phyloP scores from a whole-genome alignment of 345 rosid genomes.

The Populus tremula region DNA sequence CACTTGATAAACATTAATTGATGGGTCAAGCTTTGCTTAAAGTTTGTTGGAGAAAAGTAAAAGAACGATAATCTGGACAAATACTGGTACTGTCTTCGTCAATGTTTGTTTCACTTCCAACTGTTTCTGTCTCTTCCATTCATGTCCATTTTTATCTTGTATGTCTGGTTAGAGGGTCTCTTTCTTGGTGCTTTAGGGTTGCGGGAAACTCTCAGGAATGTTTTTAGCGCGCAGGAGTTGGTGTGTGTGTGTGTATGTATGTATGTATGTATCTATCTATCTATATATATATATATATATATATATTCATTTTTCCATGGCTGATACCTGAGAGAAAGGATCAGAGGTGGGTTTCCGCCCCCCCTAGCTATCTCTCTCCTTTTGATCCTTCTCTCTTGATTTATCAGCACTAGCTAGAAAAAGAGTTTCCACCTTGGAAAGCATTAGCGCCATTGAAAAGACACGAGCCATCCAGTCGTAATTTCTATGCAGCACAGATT shows the following conservation, averaged over 20 bases:
- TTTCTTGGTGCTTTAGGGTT: conserved; percentile 8
- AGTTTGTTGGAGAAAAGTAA: conserved; percentile 8
- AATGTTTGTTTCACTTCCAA: conserved; percentile 25
- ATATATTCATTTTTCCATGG: background rate
- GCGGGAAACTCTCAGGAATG: conserved; percentile 12
- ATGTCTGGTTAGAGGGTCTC: conserved; percentile 38
- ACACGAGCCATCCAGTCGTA: background rate
- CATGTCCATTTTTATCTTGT: conserved; percentile 24
- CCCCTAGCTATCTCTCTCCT: background rate
- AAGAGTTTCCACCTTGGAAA: background rate
- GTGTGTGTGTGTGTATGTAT: too few relatives aligned
- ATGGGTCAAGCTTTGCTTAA: conserved; percentile 1
- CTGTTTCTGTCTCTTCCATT: conserved; percentile 27
- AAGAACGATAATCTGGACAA: background rate
- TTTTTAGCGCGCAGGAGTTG: background rate
- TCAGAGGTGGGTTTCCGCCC: too few relatives aligned
- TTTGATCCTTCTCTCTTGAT: background rate
- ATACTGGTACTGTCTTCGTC: conserved; percentile 27
- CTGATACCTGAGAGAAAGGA: background rate
- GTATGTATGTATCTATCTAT: too few relatives aligned
- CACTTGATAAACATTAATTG: conserved; percentile 5
- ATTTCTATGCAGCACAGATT: too few relatives aligned
- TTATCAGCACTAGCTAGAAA: background rate
- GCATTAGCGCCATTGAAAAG: background rate
- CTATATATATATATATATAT: too few relatives aligned